These are phyloP conservation scores for Euphrasia arctica DNA, from an alignment of 305 asterid genomes.

Conservation along the genomic window DNA sequence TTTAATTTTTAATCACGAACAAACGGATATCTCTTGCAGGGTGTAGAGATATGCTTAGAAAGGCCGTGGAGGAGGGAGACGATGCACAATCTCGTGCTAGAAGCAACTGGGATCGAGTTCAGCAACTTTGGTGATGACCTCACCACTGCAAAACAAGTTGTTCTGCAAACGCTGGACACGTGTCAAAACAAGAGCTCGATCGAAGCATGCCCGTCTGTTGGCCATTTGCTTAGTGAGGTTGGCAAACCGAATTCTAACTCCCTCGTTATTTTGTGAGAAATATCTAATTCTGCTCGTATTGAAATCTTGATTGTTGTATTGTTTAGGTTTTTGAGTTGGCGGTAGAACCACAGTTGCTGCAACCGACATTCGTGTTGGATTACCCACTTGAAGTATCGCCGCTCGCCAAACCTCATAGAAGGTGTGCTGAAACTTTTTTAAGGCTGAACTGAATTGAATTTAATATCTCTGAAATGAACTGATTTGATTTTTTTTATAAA, in stretches of 20 bases:
- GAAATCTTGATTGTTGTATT: constrained; percentile 6
- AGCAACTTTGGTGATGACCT: constrained; percentile 55
- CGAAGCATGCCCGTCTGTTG: constrained; percentile 81
- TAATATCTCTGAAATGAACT: too few species aligned
- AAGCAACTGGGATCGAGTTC: constrained; percentile 84
- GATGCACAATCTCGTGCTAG: constrained; percentile 95
- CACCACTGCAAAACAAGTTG: constrained; percentile 59
- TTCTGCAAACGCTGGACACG: constrained; percentile 40
- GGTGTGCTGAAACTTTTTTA: constrained; percentile 47
- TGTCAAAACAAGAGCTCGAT: constrained; percentile 43
- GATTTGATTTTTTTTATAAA: too few species aligned
- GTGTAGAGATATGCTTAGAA: constrained; percentile 80
- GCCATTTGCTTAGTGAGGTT: constrained; percentile 92
- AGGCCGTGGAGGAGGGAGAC: constrained; percentile 99
- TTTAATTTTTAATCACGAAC: not conserved
- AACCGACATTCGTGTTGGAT: constrained; percentile 96
- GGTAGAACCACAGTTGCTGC: constrained; percentile 82
- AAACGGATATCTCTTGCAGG: constrained; percentile 40
- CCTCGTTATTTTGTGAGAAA: not conserved
- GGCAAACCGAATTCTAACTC: constrained; percentile 12
- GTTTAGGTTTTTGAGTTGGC: constrained; percentile 77
- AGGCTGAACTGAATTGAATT: too few species aligned
- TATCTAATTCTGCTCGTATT: not conserved
- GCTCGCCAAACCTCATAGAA: constrained; percentile 95
- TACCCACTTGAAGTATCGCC: constrained; percentile 97